A percentile compares a stretch with the other conserved stretches of the same genome.
Evolutionary conservation across 768 basidiomycete genomes (phyloP).

Genomic region (Lactarius evosmus): DNA sequence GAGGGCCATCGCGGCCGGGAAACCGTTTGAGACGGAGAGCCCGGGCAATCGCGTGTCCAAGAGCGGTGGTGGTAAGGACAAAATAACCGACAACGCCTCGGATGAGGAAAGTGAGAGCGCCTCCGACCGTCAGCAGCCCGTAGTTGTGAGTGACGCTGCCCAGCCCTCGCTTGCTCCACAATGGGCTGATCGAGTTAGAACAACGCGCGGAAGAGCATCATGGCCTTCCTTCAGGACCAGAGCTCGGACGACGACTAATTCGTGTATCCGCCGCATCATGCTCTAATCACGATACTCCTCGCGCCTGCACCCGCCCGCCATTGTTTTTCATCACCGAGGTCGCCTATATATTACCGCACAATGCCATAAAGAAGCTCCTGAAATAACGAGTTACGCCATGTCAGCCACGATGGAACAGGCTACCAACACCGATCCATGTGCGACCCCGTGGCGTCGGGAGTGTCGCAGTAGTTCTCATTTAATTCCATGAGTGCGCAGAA

Average conservation of each 20-base stretch:
- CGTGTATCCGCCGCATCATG: background rate
- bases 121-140: slow-evolving; percentile 5
- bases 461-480: background rate
- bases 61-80: slow-evolving; percentile 29
- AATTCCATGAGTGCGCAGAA: background rate
- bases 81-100: slow-evolving; percentile 36
- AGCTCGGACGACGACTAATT: slow-evolving; percentile 56
- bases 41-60: slow-evolving; percentile 25
- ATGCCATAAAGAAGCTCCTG: too few species aligned
- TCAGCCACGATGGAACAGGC: background rate
- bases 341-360: too few species aligned
- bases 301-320: background rate
- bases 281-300: background rate
- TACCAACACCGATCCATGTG: background rate
- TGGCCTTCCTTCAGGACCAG: slow-evolving; percentile 69
- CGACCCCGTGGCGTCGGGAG: background rate
- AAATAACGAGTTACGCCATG: background rate
- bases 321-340: too few species aligned
- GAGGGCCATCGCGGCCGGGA: slow-evolving; percentile 42
- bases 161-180: background rate
- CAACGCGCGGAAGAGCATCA: slow-evolving; percentile 57
- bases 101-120: slow-evolving; percentile 34
- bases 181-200: slow-evolving; percentile 31
- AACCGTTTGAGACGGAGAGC: slow-evolving; percentile 29
- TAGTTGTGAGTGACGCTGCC: slow-evolving; percentile 5